Conservation (phyloP, 805 yeast species). For the Cyberlindnera maritima region DNA sequence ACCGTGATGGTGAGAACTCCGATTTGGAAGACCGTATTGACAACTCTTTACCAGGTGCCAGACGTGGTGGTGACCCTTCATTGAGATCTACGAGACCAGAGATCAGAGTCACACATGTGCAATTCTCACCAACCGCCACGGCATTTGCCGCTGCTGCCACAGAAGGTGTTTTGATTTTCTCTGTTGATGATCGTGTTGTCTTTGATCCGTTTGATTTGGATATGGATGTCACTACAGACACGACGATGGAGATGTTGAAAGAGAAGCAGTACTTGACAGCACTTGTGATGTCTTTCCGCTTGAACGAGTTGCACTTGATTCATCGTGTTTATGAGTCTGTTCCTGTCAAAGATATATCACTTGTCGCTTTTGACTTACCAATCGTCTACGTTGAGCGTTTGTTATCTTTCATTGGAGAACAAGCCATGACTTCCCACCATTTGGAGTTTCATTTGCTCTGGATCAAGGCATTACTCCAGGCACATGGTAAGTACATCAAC, state of each 20-base stretch:
- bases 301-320: conserved; percentile 76
- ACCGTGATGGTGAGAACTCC: conserved; percentile 80
- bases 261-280: conserved; percentile 67
- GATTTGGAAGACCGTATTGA: conserved; percentile 83
- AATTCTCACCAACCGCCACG: conserved; percentile 85
- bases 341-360: conserved; percentile 64
- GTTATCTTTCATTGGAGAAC: conserved; percentile 65
- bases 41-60: conserved; percentile 77
- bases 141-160: conserved; percentile 95
- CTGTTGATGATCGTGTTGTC: conserved; percentile 67
- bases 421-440: conserved; percentile 71
- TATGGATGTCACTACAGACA: conserved; percentile 83
- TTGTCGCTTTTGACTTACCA: conserved; percentile 73
- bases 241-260: conserved; percentile 57
- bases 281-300: conserved; percentile 87
- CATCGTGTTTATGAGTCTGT: conserved; percentile 71
- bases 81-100: conserved; percentile 75
- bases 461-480: conserved; percentile 64
- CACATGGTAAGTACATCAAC: conserved; percentile 76
- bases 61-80: conserved; percentile 68
- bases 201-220: conserved; percentile 97
- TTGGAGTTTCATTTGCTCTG: conserved; percentile 81
- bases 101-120: conserved; percentile 72
- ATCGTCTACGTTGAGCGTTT: conserved; percentile 68
- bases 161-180: conserved; percentile 82